Evolutionary conservation across 2,329 filamentous ascomycete genomes (phyloP).

Genomic region (Nemania bipapillata): DNA sequence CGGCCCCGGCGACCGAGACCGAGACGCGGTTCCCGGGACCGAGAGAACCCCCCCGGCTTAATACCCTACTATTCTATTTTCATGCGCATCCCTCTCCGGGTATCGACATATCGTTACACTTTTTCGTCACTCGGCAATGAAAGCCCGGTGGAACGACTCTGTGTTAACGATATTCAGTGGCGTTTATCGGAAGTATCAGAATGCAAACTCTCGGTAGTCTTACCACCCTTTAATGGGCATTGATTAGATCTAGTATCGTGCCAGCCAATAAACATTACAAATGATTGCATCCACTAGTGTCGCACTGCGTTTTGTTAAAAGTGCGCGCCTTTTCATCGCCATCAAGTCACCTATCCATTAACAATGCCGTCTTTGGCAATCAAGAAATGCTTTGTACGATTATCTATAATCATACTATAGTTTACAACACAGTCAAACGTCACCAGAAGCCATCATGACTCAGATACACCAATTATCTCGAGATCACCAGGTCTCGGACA

Average conservation of each 20-base stretch:
- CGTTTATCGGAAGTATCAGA: neutral
- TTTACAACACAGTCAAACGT: neutral
- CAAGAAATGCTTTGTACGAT: neutral
- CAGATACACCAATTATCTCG: neutral
- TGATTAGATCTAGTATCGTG: neutral
- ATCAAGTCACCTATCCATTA: neutral
- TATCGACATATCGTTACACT: neutral
- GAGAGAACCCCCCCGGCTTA: neutral
- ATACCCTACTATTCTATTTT: neutral
- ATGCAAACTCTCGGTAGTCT: neutral
- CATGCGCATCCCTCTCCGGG: neutral
- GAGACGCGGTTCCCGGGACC: neutral
- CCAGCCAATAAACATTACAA: neutral
- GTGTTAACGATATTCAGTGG: neutral
- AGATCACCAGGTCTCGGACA: neutral
- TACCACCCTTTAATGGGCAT: neutral
- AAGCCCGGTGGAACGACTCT: neutral
- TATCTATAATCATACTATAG: neutral
- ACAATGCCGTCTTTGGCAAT: neutral
- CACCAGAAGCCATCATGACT: neutral
- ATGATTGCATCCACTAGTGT: neutral
- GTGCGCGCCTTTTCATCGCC: neutral
- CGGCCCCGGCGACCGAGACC: slow-evolving; percentile 10
- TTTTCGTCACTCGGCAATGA: slow-evolving; percentile 1
- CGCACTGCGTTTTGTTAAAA: neutral